Percentiles rank a stretch among this genome's conserved stretches.
Conservation (phyloP, 495 filamentous ascomycete genomes). For the Jackrogersella multiformis region DNA sequence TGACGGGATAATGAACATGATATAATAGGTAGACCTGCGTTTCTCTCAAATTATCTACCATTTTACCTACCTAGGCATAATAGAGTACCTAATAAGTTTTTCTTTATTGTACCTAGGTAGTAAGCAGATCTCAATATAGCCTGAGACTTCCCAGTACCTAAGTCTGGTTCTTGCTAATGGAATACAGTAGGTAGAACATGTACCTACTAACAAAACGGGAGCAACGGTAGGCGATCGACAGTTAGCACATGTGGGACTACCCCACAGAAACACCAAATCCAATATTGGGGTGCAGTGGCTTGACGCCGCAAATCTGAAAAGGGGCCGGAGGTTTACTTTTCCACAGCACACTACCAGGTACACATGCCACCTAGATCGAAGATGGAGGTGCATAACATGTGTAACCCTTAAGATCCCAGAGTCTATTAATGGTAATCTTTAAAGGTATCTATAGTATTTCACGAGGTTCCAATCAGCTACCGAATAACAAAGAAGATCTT, state of each 20-base stretch:
- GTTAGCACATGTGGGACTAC: slow-evolving; percentile 18
- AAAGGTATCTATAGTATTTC: too few relatives aligned
- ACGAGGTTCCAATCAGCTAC: neutral
- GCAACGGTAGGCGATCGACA: slow-evolving; percentile 13
- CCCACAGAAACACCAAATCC: slow-evolving; percentile 36
- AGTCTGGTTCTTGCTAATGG: slow-evolving; percentile 10
- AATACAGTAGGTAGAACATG: slow-evolving; percentile 9
- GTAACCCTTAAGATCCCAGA: too few relatives aligned
- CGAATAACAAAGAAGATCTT: neutral
- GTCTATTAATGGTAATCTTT: too few relatives aligned
- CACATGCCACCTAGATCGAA: too few relatives aligned
- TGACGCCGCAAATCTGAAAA: neutral
- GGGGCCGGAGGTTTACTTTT: neutral
- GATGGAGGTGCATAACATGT: neutral
- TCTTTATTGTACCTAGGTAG: neutral
- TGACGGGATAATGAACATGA: neutral
- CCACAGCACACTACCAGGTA: too few relatives aligned
- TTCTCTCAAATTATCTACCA: neutral
- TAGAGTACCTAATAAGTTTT: neutral
- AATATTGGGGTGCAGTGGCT: slow-evolving; percentile 9
- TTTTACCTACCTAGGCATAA: neutral
- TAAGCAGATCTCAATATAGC: slow-evolving; percentile 34
- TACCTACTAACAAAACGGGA: slow-evolving; percentile 17
- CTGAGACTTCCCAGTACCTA: slow-evolving; percentile 6
- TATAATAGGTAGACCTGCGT: neutral